Conservation (phyloP, 2,329 filamentous ascomycete genomes). For the Trichoderma semiorbis region DNA sequence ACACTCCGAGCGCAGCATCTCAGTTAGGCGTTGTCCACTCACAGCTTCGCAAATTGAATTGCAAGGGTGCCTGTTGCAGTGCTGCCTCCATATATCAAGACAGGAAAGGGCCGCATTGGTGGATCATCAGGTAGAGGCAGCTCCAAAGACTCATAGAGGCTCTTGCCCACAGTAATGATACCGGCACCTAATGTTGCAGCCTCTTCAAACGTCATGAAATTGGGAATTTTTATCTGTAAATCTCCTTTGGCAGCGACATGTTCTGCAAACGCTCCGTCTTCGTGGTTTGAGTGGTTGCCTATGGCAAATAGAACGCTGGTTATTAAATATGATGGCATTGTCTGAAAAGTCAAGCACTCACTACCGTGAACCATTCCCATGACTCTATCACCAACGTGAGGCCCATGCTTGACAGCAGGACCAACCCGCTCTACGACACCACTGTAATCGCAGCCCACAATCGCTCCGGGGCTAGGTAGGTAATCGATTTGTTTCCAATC, state of each 20-base stretch:
- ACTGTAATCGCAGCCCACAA: conserved; percentile 44
- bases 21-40: not conserved
- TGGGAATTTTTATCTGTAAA: conserved; percentile 43
- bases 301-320: too few species aligned
- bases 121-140: conserved; percentile 45
- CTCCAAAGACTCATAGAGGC: conserved; percentile 44
- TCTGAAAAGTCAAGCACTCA: not conserved
- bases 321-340: not conserved
- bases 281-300: conserved; percentile 27
- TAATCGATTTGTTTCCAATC: conserved; percentile 34
- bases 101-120: conserved; percentile 33
- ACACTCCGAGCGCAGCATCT: not conserved
- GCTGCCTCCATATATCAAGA: conserved; percentile 47
- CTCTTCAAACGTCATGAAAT: conserved; percentile 43
- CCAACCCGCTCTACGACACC: conserved; percentile 48
- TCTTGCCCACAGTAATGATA: conserved; percentile 37
- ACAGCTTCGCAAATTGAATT: conserved; percentile 41
- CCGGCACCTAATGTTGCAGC: conserved; percentile 43
- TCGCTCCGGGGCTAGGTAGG: conserved; percentile 19
- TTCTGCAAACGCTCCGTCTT: conserved; percentile 44
- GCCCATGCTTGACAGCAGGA: conserved; percentile 36
- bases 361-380: conserved; percentile 39
- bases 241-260: conserved; percentile 39
- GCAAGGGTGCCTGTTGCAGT: conserved; percentile 55
- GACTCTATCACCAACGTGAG: conserved; percentile 47